Evolutionary conservation across 176 grass and related monocot genomes (phyloP).

Genomic region (Sorghum bicolor): DNA sequence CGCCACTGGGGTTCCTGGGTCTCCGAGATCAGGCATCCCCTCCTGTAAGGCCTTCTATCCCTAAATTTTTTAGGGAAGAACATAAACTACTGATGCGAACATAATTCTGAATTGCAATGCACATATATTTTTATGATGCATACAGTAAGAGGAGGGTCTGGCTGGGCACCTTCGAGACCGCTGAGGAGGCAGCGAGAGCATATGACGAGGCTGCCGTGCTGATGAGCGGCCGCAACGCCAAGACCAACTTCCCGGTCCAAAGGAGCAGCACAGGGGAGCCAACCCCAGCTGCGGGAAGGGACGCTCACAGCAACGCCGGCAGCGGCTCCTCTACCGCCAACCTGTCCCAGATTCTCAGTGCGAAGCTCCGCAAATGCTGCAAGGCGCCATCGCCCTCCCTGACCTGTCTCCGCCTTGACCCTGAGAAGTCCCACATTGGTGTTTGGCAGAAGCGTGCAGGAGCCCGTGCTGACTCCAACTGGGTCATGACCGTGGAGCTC

Average conservation of each 20-base stretch:
- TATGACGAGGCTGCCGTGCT: constrained; percentile 95
- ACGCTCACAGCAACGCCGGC: constrained; percentile 1
- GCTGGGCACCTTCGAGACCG: constrained; percentile 99
- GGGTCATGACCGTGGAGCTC: constrained; percentile 98
- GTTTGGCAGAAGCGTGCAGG: constrained; percentile 99
- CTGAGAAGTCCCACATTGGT: constrained; percentile 94
- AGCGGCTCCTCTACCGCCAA: constrained; percentile 32
- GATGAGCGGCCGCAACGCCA: constrained; percentile 96
- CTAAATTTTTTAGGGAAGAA: neutral
- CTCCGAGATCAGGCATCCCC: constrained; percentile 97
- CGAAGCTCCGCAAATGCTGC: constrained; percentile 95
- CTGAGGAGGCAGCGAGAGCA: constrained; percentile 89
- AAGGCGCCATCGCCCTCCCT: constrained; percentile 81
- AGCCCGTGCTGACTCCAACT: constrained; percentile 77
- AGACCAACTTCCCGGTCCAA: constrained; percentile 92
- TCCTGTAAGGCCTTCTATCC: constrained; percentile 67
- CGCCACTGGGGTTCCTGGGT: constrained; percentile 99
- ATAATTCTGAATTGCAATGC: constrained; percentile 23
- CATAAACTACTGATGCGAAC: neutral
- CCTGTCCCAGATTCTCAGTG: constrained; percentile 92
- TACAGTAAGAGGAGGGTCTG: constrained; percentile 98
- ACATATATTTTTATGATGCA: neutral
- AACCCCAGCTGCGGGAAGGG: constrained; percentile 16
- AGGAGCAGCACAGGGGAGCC: constrained; percentile 43
- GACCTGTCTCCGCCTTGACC: constrained; percentile 93